Evolutionary conservation across 305 asterid species (phyloP), one percentile per base, ranked within the genome.

Genomic region (Fraxinus nigra): DNA sequence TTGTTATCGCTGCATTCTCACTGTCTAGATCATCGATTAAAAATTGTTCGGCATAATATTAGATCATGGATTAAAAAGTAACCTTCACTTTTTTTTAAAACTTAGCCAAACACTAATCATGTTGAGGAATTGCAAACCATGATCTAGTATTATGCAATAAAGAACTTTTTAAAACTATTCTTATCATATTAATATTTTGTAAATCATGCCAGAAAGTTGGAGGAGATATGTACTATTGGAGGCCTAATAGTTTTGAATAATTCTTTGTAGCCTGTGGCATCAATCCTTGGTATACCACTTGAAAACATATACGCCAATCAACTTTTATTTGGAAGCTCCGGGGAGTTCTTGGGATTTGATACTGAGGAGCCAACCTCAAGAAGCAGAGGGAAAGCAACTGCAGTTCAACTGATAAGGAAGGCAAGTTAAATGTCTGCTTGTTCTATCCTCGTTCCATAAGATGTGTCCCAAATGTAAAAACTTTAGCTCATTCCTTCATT

Each of bases 351-450:
- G 43, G 98, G 98, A 14, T 96, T 96, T 32, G 98, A 96, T 79
- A 54, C 84, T 51, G 81, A 92, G 22, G 99, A 96, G 91, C 98
- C 94, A 24, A 96, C 99, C 72, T 95, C 98, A 81, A 91, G 95
- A 81, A 91, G 97, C 78, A 98, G 98, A 78, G 99, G 99, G 79
- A 96, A 96, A 87, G 94, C 99, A 75, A 82, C 83, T 82, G 99
- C 98, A 38, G 98, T 96, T 85, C 90, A 88, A 86, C 94, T 89
- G 63, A 84, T 96, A 84, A 86, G 95, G 81, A 91, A 93, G 96
- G 99, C 92, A 73, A 72, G 92, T 67, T 22, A 35, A 32, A 30
- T 72, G 32, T 24, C 30, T 22, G 40, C 56, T 35, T 37, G 43
- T 28, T 63, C 14, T 59, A 54, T 54, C 65, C 65, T n/a, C 10